Evolutionary conservation across 352 stramenopile species (phyloP), one percentile per base, ranked within the genome.

Genomic region (Blastocystis sp.): DNA sequence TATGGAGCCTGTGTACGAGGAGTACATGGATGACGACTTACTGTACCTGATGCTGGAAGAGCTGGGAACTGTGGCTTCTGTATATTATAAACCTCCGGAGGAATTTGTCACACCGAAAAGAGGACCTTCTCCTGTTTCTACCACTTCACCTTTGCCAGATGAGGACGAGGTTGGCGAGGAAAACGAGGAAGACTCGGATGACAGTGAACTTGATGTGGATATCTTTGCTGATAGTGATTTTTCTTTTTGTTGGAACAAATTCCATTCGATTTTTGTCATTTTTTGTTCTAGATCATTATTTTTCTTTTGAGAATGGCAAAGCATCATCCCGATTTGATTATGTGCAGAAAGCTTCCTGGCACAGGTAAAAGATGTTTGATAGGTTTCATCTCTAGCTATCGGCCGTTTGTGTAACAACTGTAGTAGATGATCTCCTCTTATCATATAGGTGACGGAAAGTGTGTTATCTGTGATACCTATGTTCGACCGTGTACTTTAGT

Each of bases 341-440:
- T 99, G 96, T 99, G 97, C 93, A 94, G 97, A 89, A 99, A 99
- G 94, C 96, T 98, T 91, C 96, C 97, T 50, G 97, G 97, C 89
- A 96, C 98, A 90, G 92, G 92, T n/a, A 93, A 94, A 34, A 47
- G 56, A 23, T 77, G n/a, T 20, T 18, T 18, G n/a, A 23, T 15
- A 18, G 20, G 45, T 18, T 50, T 55, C 91, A 92, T n/a, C 2
- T 90, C 8, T 92, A 91, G 95, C 95, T 8, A 97, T 98, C 91
- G 95, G 95, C 41, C 94, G 97, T 13, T 92, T 99, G 8, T 99
- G 97, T 90, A 97, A 99, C 92, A 99, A 98, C 92, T 96, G 93
- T 95, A 90, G 92, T 92, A 92, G 13, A 9, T 20, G 26, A 34
- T 34, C 37, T 90, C 26, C 39, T 39, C 63, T 91, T 3, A 68